Evolutionary conservation across 257 asterid genomes (phyloP).

Genomic region (Capsicum pubescens): DNA sequence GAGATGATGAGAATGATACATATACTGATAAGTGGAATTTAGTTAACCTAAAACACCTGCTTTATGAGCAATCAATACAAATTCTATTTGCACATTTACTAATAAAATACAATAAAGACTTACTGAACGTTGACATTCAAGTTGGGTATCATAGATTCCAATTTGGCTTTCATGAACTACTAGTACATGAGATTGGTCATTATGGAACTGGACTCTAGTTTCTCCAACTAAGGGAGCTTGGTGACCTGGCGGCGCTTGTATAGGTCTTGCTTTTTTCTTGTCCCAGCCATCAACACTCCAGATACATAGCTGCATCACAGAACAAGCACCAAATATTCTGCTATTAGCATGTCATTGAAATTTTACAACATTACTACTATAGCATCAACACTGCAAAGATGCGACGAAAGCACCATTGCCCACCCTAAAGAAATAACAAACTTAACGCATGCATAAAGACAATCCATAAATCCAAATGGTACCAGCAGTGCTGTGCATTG

Average conservation of each 20-base stretch:
- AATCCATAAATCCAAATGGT: background rate
- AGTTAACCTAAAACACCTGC: background rate
- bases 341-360: constrained; percentile 17
- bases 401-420: constrained; percentile 23
- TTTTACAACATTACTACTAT: background rate
- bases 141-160: constrained; percentile 79
- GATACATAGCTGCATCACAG: constrained; percentile 61
- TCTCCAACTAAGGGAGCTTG: constrained; percentile 71
- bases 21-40: background rate
- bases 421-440: background rate
- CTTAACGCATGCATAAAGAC: constrained; percentile 7
- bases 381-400: background rate
- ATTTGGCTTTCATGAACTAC: constrained; percentile 91
- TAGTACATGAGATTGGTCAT: constrained; percentile 79
- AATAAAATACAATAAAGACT: constrained; percentile 34
- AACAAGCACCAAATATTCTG: constrained; percentile 27
- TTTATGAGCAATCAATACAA: background rate
- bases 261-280: constrained; percentile 75
- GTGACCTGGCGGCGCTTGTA: constrained; percentile 80
- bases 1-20: background rate
- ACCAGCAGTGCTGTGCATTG: constrained; percentile 17
- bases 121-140: constrained; percentile 79
- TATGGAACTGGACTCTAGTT: constrained; percentile 86
- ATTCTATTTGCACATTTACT: background rate
- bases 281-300: constrained; percentile 97